phyloP scores from a whole-genome alignment of 306 rosid species.

The Dicorynia guianensis region DNA sequence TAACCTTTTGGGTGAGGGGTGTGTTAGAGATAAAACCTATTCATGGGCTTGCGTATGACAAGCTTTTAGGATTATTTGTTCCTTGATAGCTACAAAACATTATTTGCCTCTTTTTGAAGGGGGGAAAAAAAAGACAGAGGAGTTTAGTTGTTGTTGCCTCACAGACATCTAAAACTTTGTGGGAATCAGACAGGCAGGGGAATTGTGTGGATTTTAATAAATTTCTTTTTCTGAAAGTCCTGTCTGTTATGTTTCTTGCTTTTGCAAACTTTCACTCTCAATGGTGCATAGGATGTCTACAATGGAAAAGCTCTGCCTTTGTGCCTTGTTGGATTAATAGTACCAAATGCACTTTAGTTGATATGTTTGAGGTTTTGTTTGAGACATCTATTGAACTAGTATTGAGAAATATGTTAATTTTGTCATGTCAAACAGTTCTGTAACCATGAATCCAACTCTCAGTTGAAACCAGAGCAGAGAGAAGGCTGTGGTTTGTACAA shows the following conservation, averaged over 20 bases:
- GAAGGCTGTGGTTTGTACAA: constrained; percentile 51
- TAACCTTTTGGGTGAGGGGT: no score
- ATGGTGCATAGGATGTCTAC: constrained; percentile 26
- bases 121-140: not conserved
- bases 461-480: constrained; percentile 64
- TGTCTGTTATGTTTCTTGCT: constrained; percentile 22
- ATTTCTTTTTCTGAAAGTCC: constrained; percentile 17
- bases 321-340: constrained; percentile 19
- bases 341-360: constrained; percentile 34
- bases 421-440: constrained; percentile 54
- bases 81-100: not conserved
- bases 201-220: constrained; percentile 3
- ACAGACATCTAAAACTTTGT: constrained; percentile 30
- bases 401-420: constrained; percentile 41
- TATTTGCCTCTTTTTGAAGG: constrained; percentile 21
- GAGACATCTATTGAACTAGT: constrained; percentile 24
- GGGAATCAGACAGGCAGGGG: not conserved
- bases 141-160: constrained; percentile 11
- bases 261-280: constrained; percentile 11
- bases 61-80: not conserved
- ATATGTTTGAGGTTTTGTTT: constrained; percentile 37
- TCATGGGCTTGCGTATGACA: no score
- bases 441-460: constrained; percentile 59
- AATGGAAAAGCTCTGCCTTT: constrained; percentile 34
- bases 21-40: no score